A percentile compares a stretch with the other conserved stretches of the same genome.
phyloP scores from a whole-genome alignment of 2,329 filamentous ascomycete species.

The Knufia fluminis region DNA sequence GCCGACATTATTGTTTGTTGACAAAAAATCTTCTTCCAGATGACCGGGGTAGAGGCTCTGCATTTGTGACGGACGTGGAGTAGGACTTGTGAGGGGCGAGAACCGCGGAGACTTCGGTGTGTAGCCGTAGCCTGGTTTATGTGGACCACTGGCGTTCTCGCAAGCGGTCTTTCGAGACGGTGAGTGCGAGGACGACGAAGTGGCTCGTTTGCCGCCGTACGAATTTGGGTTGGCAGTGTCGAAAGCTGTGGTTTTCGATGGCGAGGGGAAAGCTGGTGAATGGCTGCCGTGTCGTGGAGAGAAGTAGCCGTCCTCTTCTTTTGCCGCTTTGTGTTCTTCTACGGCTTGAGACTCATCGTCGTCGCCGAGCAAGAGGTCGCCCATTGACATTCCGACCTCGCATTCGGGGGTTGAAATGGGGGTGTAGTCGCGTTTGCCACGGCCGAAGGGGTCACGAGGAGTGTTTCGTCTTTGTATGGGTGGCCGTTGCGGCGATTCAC shows the following conservation, averaged over 20 bases:
- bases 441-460: conserved; percentile 7
- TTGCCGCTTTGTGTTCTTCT: no score
- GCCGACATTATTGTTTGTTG: conserved; percentile 17
- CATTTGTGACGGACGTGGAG: neutral
- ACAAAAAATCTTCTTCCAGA: conserved; percentile 8
- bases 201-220: no score
- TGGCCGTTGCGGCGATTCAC: neutral
- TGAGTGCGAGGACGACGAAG: neutral
- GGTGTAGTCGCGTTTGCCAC: neutral
- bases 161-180: neutral
- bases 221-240: no score
- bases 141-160: neutral
- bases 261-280: neutral
- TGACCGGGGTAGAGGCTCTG: neutral
- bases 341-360: neutral
- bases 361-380: neutral
- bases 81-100: neutral
- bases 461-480: neutral
- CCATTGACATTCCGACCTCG: conserved; percentile 8
- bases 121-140: neutral
- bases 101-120: neutral
- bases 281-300: neutral
- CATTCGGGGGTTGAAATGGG: neutral
- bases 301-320: conserved; percentile 1
- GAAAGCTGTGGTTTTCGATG: no score